Conservation (phyloP, 108 stramenopile species). For the Ochromonas danica region DNA sequence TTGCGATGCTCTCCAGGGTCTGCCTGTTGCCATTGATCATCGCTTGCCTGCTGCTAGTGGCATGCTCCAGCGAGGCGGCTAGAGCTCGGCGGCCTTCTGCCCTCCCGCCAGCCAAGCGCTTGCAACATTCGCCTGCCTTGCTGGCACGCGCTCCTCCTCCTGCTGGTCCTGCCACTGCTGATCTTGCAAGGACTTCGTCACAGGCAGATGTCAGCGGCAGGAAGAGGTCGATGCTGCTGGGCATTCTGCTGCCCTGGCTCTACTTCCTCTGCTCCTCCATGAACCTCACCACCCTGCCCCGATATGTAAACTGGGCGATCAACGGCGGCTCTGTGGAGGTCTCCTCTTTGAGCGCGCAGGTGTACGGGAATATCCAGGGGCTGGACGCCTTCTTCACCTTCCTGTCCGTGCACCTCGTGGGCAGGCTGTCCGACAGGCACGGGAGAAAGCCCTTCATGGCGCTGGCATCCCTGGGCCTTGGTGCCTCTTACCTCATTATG, state of each 20-base stretch:
- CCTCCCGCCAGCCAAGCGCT: no score
- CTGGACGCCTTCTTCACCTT: conserved; percentile 45
- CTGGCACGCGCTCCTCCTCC: no score
- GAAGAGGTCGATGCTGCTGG: background rate
- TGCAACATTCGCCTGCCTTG: no score
- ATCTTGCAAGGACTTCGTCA: no score
- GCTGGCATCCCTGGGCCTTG: conserved; percentile 12
- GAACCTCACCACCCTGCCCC: background rate
- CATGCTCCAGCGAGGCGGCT: no score
- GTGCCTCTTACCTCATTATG: background rate
- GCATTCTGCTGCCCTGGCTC: background rate
- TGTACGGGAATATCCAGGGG: conserved; percentile 39
- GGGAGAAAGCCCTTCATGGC: conserved; percentile 45
- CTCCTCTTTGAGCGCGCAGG: conserved; percentile 34
- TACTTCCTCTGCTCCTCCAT: background rate
- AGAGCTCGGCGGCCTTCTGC: no score
- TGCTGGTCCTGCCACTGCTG: no score
- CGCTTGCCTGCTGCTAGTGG: no score
- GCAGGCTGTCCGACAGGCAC: conserved; percentile 39
- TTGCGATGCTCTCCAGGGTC: no score
- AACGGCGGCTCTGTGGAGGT: conserved; percentile 34
- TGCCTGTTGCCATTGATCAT: no score
- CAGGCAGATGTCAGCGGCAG: no score
- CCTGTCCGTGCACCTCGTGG: conserved; percentile 41
- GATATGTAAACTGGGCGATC: background rate